A percentile compares a stretch with the other conserved stretches of the same genome.
Evolutionary conservation across 805 yeast species (phyloP).

Genomic region (Saturnispora gosingensis): DNA sequence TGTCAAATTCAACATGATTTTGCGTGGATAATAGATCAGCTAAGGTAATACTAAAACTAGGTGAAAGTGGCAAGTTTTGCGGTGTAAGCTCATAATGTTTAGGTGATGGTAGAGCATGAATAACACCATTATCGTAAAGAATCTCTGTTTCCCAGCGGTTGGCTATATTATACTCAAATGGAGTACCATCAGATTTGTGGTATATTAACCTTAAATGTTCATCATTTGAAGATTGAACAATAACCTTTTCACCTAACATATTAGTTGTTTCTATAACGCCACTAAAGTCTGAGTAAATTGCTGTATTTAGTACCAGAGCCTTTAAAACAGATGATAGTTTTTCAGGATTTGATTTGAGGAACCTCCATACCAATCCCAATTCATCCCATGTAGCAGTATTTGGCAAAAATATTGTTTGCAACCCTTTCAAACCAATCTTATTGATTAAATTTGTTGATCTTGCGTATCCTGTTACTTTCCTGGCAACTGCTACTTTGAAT

Average conservation of each 20-base stretch:
- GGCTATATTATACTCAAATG: constrained; percentile 4
- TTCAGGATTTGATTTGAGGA: constrained; percentile 43
- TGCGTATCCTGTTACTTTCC: constrained; percentile 51
- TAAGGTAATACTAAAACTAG: constrained; percentile 41
- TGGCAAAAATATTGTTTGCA: constrained; percentile 75
- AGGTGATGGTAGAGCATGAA: constrained; percentile 46
- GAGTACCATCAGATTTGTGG: constrained; percentile 2
- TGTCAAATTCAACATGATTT: constrained; percentile 39
- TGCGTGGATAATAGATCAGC: constrained; percentile 49
- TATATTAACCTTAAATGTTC: constrained; percentile 8
- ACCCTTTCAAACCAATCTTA: constrained; percentile 40
- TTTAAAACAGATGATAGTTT: constrained; percentile 45
- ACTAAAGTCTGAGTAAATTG: constrained; percentile 57
- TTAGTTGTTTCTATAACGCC: constrained; percentile 18
- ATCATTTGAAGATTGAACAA: constrained; percentile 1
- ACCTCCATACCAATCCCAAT: constrained; percentile 50
- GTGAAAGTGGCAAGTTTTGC: constrained; percentile 48
- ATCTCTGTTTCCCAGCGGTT: constrained; percentile 44
- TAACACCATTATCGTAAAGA: constrained; percentile 75
- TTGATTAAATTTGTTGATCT: constrained; percentile 52
- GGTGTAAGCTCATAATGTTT: background rate
- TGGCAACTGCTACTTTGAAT: constrained; percentile 53
- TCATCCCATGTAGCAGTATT: constrained; percentile 64
- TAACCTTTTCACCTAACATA: background rate
- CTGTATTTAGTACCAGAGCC: constrained; percentile 50